Percentiles rank a stretch among this genome's conserved stretches.
Evolutionary conservation across 2,329 filamentous ascomycete species (phyloP).

Genomic region (Tricladium varicosporioides): DNA sequence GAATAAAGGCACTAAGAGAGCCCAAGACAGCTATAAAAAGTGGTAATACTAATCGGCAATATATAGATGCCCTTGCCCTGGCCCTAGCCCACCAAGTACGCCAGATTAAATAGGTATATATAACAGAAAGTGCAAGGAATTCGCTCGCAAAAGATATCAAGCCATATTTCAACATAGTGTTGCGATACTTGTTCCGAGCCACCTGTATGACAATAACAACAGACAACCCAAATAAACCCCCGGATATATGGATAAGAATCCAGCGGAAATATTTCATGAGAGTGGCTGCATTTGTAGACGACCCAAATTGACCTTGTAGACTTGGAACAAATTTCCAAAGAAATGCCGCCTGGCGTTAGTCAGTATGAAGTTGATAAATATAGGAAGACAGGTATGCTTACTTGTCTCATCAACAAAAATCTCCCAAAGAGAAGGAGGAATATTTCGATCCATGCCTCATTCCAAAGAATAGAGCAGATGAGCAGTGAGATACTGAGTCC

Average conservation of each 20-base stretch:
- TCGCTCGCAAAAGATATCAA: not conserved
- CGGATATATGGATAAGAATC: not conserved
- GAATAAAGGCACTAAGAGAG: not conserved
- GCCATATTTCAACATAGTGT: not conserved
- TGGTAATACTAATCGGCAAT: not conserved
- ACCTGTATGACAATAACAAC: not conserved
- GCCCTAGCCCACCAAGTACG: not conserved
- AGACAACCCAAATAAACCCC: not conserved
- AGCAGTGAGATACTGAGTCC: not conserved
- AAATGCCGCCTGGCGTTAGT: not conserved
- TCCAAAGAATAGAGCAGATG: not conserved
- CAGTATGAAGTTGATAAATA: not conserved
- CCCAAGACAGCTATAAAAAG: not conserved
- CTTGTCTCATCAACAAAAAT: slow-evolving; percentile 1
- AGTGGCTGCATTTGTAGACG: too few species aligned
- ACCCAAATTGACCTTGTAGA: not conserved
- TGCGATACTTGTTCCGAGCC: not conserved
- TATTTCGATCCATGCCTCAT: not conserved
- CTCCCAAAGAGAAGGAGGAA: not conserved
- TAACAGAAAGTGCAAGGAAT: not conserved
- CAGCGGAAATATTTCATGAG: not conserved
- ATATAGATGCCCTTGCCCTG: not conserved
- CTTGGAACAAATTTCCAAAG: not conserved
- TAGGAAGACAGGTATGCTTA: not conserved
- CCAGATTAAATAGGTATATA: not conserved